These are phyloP conservation scores for Elaeis oleifera DNA, from an alignment of 202 grass and related monocot species.

Conservation along the genomic window DNA sequence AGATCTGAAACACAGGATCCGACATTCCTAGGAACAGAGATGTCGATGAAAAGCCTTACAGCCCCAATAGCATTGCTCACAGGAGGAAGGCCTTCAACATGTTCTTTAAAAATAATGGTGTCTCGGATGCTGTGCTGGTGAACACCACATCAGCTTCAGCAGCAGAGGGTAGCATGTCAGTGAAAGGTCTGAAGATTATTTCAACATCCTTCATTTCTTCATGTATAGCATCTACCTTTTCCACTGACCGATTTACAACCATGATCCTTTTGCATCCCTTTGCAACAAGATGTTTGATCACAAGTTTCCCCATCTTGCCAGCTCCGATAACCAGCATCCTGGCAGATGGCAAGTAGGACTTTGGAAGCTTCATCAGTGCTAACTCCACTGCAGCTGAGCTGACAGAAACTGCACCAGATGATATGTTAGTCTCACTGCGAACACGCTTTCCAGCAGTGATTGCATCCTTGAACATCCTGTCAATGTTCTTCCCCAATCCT, in stretches of 20 bases:
- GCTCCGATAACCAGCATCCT: constrained; percentile 15
- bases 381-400: constrained; percentile 20
- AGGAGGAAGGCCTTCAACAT: constrained; percentile 10
- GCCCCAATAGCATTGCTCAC: background rate
- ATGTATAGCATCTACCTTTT: constrained; percentile 12
- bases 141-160: constrained; percentile 17
- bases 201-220: constrained; percentile 8
- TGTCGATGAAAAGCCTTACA: constrained; percentile 5
- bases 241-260: constrained; percentile 11
- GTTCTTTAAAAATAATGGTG: constrained; percentile 17
- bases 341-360: constrained; percentile 5
- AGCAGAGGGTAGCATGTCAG: constrained; percentile 5
- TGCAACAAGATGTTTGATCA: constrained; percentile 17
- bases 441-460: constrained; percentile 18
- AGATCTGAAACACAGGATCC: constrained; percentile 8
- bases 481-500: constrained; percentile 19
- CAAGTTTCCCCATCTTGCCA: constrained; percentile 19
- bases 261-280: constrained; percentile 7
- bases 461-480: constrained; percentile 22
- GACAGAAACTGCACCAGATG: constrained; percentile 15
- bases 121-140: constrained; percentile 13
- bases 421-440: constrained; percentile 16
- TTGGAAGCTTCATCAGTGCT: constrained; percentile 12
- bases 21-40: constrained; percentile 13
- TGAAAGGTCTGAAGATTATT: constrained; percentile 21